phyloP scores from a whole-genome alignment of 2,329 filamentous ascomycete species.

The Zymoseptoria pseudotritici region DNA sequence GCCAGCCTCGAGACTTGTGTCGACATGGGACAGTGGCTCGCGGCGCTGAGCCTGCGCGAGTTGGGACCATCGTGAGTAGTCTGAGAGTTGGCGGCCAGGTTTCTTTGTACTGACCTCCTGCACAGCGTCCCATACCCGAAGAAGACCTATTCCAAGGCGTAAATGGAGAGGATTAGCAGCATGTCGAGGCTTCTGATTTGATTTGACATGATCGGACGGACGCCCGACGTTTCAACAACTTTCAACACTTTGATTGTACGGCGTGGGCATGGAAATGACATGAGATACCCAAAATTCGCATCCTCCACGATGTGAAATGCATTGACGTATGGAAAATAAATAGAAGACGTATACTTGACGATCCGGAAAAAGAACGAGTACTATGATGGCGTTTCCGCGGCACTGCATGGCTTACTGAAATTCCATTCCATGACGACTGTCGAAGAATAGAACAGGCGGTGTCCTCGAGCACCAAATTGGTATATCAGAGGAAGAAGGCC shows the following conservation, averaged over 20 bases:
- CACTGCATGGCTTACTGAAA: too few relatives aligned
- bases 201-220: background rate
- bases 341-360: background rate
- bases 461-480: background rate
- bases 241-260: conserved; percentile 17
- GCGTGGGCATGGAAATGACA: conserved; percentile 4
- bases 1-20: conserved; percentile 70
- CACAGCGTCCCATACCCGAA: conserved; percentile 32
- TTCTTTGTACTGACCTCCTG: conserved; percentile 6
- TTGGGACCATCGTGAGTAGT: conserved; percentile 83
- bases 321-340: background rate
- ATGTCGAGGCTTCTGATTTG: background rate
- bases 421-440: background rate
- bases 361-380: background rate
- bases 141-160: conserved; percentile 29
- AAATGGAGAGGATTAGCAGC: background rate
- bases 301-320: conserved; percentile 24
- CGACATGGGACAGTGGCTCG: conserved; percentile 95
- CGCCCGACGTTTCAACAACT: conserved; percentile 28
- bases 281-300: conserved; percentile 22
- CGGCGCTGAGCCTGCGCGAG: conserved; percentile 87
- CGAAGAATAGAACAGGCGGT: background rate
- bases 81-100: background rate
- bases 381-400: background rate
- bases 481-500: background rate